Conservation (phyloP, 805 yeast genomes). For the Suhomyces tanzawaensis region DNA sequence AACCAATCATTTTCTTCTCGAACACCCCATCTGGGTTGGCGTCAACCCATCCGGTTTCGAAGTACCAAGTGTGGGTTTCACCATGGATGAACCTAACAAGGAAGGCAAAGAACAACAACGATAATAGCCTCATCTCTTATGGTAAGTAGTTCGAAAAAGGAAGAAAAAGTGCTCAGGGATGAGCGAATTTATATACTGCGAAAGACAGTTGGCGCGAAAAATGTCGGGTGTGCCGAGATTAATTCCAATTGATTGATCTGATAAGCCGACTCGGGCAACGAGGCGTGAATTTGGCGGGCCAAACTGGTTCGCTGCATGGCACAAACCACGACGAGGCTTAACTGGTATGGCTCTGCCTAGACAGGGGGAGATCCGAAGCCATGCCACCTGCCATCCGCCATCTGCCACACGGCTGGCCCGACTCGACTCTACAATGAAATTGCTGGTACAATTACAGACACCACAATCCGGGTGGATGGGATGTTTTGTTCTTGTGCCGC, state of each 20-base stretch:
- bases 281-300: too few species aligned
- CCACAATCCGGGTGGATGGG: too few species aligned
- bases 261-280: conserved; percentile 9
- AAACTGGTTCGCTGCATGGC: too few species aligned
- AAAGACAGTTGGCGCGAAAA: not conserved
- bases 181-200: conserved; percentile 5
- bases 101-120: conserved; percentile 13
- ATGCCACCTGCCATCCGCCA: too few species aligned
- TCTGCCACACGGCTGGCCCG: too few species aligned
- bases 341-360: too few species aligned
- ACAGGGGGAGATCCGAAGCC: too few species aligned
- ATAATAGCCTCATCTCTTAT: conserved; percentile 5
- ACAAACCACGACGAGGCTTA: too few species aligned
- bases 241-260: conserved; percentile 6
- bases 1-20: conserved; percentile 59
- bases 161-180: conserved; percentile 5
- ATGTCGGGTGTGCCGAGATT: conserved; percentile 1
- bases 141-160: not conserved
- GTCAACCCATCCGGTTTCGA: conserved; percentile 60
- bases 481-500: too few species aligned
- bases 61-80: conserved; percentile 60
- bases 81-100: conserved; percentile 24
- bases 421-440: too few species aligned
- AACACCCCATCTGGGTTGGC: conserved; percentile 67
- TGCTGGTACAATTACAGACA: too few species aligned